phyloP scores from a whole-genome alignment of 352 stramenopile species.

The Globisporangium middletonii region DNA sequence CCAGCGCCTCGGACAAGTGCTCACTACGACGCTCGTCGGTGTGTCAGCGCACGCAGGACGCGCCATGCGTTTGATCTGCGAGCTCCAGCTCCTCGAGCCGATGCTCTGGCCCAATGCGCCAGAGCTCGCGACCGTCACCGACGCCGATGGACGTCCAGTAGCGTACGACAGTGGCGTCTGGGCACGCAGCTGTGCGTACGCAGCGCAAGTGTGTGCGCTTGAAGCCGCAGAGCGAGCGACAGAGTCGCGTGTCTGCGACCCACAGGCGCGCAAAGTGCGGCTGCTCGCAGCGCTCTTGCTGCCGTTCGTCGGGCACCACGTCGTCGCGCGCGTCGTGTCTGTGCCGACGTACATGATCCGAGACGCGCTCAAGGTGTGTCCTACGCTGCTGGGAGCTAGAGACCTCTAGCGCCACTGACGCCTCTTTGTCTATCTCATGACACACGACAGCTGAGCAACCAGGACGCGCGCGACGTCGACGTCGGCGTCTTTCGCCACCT shows the following conservation, averaged over 20 bases:
- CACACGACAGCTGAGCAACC: conserved; percentile 27
- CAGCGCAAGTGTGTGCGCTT: conserved; percentile 27
- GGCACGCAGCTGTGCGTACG: conserved; percentile 32
- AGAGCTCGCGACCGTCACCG: conserved; percentile 22
- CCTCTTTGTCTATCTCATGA: not conserved
- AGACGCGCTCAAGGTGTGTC: conserved; percentile 49
- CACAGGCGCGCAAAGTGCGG: conserved; percentile 39
- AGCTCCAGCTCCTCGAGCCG: conserved; percentile 40
- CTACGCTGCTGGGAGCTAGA: not conserved
- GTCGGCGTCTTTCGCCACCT: conserved; percentile 36
- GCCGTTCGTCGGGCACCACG: conserved; percentile 34
- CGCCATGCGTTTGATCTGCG: conserved; percentile 42
- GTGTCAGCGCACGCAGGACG: conserved; percentile 50
- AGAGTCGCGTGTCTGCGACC: conserved; percentile 16
- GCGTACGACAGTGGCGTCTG: conserved; percentile 17
- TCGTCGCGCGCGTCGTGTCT: conserved; percentile 32
- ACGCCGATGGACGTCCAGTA: conserved; percentile 14
- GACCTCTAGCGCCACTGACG: not conserved
- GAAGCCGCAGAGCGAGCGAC: not conserved
- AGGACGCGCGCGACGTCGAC: conserved; percentile 55
- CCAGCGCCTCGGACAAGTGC: conserved; percentile 65
- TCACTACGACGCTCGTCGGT: conserved; percentile 52
- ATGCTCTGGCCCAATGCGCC: conserved; percentile 36
- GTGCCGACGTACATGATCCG: conserved; percentile 43
- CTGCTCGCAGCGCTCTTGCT: conserved; percentile 47